phyloP scores from a whole-genome alignment of 208 protist genomes.

The Wallacemonas collosoma region DNA sequence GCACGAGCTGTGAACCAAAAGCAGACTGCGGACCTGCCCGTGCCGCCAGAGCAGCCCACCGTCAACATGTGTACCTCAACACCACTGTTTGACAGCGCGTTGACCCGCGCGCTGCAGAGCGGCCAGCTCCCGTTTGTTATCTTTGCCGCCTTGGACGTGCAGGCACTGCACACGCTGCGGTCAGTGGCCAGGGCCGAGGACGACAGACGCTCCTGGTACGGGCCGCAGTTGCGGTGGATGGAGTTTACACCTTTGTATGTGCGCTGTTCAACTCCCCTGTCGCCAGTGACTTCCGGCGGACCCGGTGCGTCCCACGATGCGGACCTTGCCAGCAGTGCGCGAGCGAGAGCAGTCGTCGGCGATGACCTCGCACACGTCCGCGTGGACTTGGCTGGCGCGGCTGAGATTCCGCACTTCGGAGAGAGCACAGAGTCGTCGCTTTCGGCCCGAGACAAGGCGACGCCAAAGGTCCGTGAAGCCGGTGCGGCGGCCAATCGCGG shows the following conservation, averaged over 20 bases:
- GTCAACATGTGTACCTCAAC: too few species aligned
- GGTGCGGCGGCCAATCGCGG: neutral
- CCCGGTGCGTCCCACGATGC: too few species aligned
- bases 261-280: neutral
- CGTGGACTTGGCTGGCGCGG: neutral
- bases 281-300: too few species aligned
- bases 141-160: slow-evolving; percentile 16
- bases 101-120: neutral
- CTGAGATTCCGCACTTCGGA: neutral
- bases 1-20: too few species aligned
- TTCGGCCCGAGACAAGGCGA: too few species aligned
- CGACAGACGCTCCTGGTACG: slow-evolving; percentile 1
- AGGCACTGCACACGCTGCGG: neutral
- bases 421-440: neutral
- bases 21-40: too few species aligned
- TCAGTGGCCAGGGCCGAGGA: neutral
- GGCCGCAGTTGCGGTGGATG: slow-evolving; percentile 9
- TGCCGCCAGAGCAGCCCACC: too few species aligned
- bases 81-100: neutral
- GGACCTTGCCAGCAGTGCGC: too few species aligned
- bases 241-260: slow-evolving; percentile 9
- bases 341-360: neutral
- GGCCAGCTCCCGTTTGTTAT: slow-evolving; percentile 19
- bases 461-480: too few species aligned
- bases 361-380: neutral